These are phyloP conservation scores for Boletus eberwhitei DNA, from an alignment of 768 basidiomycete species.

Conservation along the genomic window DNA sequence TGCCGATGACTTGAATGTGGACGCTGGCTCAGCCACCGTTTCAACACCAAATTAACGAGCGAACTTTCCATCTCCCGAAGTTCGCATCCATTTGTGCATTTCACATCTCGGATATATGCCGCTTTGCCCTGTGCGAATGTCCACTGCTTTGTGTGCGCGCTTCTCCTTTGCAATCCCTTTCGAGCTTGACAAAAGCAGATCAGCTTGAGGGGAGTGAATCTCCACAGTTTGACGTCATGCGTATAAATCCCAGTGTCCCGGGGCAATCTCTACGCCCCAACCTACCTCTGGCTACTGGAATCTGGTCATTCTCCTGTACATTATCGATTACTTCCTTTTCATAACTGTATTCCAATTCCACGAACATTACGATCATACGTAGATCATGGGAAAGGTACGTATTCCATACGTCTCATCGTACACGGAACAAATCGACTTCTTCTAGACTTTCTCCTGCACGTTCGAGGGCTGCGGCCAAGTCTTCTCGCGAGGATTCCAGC, in stretches of 20 bases:
- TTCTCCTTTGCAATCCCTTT: not conserved
- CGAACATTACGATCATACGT: not conserved
- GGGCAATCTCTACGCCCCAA: not conserved
- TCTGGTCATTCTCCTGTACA: constrained; percentile 6
- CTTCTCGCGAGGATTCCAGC: constrained; percentile 3
- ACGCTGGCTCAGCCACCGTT: not conserved
- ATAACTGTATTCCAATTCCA: not conserved
- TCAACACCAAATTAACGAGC: not conserved
- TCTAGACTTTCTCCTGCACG: constrained; percentile 9
- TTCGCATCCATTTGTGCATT: not conserved
- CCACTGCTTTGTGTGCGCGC: not conserved
- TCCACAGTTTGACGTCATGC: not conserved
- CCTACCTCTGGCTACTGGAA: not conserved
- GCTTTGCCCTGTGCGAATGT: not conserved
- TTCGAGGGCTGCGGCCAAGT: not conserved
- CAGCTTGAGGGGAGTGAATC: not conserved
- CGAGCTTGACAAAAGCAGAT: not conserved
- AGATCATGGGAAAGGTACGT: not conserved
- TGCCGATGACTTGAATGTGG: not conserved
- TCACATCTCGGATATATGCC: not conserved
- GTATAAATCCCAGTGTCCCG: not conserved
- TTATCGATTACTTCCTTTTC: no score
- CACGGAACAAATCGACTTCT: not conserved
- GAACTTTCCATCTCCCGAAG: not conserved
- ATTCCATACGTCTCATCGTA: not conserved